Conservation (phyloP, 108 stramenopile genomes). For the Mediolabrus comicus region DNA sequence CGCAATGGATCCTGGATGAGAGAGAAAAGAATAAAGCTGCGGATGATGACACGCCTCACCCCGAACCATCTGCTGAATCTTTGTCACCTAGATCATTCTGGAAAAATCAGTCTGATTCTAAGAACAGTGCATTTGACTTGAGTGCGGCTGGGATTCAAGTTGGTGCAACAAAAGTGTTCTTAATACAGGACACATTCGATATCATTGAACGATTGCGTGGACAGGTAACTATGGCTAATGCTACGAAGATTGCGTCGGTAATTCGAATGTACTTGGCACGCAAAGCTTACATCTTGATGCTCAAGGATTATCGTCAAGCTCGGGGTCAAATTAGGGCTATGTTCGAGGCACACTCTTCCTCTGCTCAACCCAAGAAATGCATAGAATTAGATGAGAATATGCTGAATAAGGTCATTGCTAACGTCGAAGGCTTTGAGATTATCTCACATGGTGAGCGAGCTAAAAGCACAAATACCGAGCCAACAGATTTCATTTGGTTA, state of each 20-base stretch:
- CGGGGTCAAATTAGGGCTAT: constrained; percentile 4
- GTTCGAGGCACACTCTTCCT: neutral
- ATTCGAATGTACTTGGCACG: constrained; percentile 47
- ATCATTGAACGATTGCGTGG: constrained; percentile 70
- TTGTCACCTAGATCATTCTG: constrained; percentile 22
- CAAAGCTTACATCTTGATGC: constrained; percentile 15
- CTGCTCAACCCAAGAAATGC: neutral
- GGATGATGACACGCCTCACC: neutral
- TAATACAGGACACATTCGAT: constrained; percentile 78
- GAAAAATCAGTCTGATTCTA: constrained; percentile 8
- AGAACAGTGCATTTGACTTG: constrained; percentile 19
- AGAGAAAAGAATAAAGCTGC: constrained; percentile 10
- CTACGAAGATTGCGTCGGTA: constrained; percentile 52
- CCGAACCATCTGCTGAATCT: neutral
- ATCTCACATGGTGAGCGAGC: neutral
- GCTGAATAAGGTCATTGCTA: neutral
- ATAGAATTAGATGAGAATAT: constrained; percentile 6
- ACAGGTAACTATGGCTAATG: constrained; percentile 37
- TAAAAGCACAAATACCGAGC: constrained; percentile 1
- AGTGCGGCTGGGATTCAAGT: constrained; percentile 80
- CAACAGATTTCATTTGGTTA: constrained; percentile 11
- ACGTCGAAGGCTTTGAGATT: constrained; percentile 7
- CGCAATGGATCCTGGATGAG: constrained; percentile 23
- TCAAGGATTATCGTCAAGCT: constrained; percentile 20
- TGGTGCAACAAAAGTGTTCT: constrained; percentile 86